These are phyloP conservation scores for Guillardia theta DNA, from an alignment of 78 protist species.

Conservation along the genomic window DNA sequence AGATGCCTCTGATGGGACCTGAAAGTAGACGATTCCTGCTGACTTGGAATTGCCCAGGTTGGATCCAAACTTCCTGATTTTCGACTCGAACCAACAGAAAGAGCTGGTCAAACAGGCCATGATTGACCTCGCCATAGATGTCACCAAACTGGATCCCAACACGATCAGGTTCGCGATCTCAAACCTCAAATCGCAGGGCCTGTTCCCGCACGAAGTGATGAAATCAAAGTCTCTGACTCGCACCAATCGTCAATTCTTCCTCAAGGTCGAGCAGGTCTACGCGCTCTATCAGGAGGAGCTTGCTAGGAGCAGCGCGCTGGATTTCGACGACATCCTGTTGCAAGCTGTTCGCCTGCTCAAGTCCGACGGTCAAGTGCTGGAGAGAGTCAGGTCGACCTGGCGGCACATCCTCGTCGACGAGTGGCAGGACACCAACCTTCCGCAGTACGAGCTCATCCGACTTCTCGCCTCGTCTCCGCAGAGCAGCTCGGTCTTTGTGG, in stretches of 20 bases:
- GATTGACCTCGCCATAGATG: background rate
- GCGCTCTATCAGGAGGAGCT: background rate
- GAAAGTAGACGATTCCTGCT: background rate
- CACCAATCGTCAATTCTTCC: background rate
- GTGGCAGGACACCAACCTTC: constrained; percentile 25
- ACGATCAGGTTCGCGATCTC: background rate
- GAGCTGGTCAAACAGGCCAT: background rate
- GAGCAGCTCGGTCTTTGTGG: background rate
- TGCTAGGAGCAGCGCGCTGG: background rate
- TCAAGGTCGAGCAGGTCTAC: background rate
- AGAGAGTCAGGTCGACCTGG: background rate
- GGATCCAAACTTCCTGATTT: background rate
- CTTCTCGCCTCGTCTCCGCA: background rate
- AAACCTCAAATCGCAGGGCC: background rate
- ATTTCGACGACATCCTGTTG: constrained; percentile 8
- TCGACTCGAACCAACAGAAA: background rate
- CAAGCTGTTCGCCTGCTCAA: background rate
- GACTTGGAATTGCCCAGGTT: background rate
- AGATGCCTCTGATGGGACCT: too few relatives aligned
- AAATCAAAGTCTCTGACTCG: background rate
- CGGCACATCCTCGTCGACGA: constrained; percentile 25
- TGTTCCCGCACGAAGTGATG: background rate
- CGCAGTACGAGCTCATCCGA: background rate
- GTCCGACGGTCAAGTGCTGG: background rate
- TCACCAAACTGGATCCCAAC: background rate